Conservation (phyloP, 306 rosid genomes). For the Macrotyloma uniflorum region DNA sequence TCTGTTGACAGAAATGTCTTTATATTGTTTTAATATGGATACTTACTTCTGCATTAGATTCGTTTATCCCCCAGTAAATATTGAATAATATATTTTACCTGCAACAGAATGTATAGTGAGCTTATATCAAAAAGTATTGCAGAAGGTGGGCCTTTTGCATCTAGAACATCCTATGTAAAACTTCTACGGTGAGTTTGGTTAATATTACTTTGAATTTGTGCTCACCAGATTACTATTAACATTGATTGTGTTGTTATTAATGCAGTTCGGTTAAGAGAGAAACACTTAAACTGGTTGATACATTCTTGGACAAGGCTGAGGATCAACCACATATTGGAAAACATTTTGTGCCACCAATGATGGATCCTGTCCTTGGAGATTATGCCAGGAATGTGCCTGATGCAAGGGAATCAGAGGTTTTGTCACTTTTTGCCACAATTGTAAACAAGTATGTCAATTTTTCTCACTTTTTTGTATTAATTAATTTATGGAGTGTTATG, state of each 20-base stretch:
- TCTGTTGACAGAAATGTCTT: not conserved
- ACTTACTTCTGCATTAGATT: not conserved
- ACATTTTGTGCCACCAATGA: conserved; percentile 96
- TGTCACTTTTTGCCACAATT: conserved; percentile 93
- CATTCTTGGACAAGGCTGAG: conserved; percentile 97
- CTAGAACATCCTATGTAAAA: conserved; percentile 89
- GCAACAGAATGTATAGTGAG: conserved; percentile 91
- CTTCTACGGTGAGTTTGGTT: conserved; percentile 67
- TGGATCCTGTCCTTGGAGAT: conserved; percentile 94
- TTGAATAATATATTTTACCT: conserved; percentile 26
- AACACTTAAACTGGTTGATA: conserved; percentile 84
- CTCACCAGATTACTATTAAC: not conserved
- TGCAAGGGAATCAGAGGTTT: conserved; percentile 93
- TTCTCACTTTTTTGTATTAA: not conserved
- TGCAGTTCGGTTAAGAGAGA: conserved; percentile 99
- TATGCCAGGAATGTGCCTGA: conserved; percentile 95
- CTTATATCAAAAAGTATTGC: conserved; percentile 89
- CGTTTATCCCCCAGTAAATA: not conserved
- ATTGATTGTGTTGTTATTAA: conserved; percentile 11
- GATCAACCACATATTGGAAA: conserved; percentile 94
- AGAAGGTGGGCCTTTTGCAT: conserved; percentile 86
- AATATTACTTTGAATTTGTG: conserved; percentile 19
- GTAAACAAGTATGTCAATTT: conserved; percentile 68
- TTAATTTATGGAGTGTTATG: not conserved
- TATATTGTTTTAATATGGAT: not conserved